Evolutionary conservation across 2,329 filamentous ascomycete genomes (phyloP).

Genomic region (Cladophialophora psammophila): DNA sequence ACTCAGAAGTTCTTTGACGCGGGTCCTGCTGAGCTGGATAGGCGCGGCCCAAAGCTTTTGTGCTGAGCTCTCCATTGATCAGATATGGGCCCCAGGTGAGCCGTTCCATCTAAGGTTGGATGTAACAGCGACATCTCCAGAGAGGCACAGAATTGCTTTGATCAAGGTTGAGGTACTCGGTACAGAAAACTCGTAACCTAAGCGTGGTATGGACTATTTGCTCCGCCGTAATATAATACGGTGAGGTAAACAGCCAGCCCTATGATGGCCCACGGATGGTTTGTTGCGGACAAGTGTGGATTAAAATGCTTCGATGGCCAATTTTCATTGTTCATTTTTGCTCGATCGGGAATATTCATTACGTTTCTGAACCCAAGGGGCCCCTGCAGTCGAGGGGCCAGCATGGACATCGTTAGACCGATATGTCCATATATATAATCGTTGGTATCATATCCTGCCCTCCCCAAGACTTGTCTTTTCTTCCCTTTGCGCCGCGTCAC

Average conservation of each 20-base stretch:
- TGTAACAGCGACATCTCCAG: too few relatives aligned
- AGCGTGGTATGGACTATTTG: not conserved
- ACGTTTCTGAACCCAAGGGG: constrained; percentile 6
- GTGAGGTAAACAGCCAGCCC: not conserved
- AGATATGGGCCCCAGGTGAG: too few relatives aligned
- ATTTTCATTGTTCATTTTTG: constrained; percentile 16
- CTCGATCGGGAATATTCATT: constrained; percentile 17
- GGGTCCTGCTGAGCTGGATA: constrained; percentile 10
- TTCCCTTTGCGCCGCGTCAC: not conserved
- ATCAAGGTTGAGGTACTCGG: too few relatives aligned
- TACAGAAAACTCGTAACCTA: too few relatives aligned
- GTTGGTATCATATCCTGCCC: not conserved
- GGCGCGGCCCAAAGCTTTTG: not conserved
- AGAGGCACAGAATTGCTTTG: too few relatives aligned
- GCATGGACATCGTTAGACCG: not conserved
- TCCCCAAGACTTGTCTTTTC: not conserved
- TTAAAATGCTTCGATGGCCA: not conserved
- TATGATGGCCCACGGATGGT: not conserved
- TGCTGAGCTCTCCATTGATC: not conserved
- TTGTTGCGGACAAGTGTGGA: not conserved
- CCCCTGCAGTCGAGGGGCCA: not conserved
- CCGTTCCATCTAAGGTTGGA: too few relatives aligned
- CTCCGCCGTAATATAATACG: not conserved
- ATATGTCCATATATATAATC: constrained; percentile 6
- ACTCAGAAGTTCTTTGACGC: constrained; percentile 37